Conservation (phyloP, 2,329 filamentous ascomycete genomes). For the Talaromyces sp. region DNA sequence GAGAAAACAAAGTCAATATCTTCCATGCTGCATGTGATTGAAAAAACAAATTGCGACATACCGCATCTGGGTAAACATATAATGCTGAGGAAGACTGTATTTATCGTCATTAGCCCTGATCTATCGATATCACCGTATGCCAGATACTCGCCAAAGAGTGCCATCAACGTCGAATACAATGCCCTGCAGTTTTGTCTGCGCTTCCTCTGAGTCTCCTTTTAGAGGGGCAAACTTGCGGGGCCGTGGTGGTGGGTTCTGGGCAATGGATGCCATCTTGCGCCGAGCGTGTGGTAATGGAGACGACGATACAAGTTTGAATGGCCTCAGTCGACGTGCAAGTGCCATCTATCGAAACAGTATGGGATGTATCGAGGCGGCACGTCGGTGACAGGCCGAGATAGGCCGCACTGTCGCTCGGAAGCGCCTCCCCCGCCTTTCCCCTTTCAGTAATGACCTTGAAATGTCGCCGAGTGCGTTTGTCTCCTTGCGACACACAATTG, state of each 20-base stretch:
- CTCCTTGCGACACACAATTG: neutral
- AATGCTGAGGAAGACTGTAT: constrained; percentile 76
- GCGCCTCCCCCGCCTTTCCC: constrained; percentile 5
- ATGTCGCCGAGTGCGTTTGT: neutral
- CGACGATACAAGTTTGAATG: neutral
- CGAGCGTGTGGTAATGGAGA: neutral
- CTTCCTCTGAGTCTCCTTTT: constrained; percentile 26
- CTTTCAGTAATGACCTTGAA: constrained; percentile 1
- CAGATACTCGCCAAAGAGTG: constrained; percentile 69
- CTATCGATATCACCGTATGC: neutral
- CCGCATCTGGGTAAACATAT: constrained; percentile 93
- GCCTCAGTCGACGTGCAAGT: neutral
- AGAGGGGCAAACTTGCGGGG: constrained; percentile 50
- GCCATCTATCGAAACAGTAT: neutral
- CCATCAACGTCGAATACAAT: constrained; percentile 92
- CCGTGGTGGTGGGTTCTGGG: constrained; percentile 19
- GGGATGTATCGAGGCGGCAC: neutral
- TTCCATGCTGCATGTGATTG: neutral
- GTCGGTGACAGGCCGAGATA: neutral
- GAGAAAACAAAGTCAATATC: neutral
- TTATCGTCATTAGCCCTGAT: neutral
- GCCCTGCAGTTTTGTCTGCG: constrained; percentile 48
- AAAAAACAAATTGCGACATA: constrained; percentile 20
- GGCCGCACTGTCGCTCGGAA: neutral
- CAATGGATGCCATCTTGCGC: constrained; percentile 21